Evolutionary conservation across 305 asterid genomes (phyloP).

Genomic region (Ilex paraguariensis): DNA sequence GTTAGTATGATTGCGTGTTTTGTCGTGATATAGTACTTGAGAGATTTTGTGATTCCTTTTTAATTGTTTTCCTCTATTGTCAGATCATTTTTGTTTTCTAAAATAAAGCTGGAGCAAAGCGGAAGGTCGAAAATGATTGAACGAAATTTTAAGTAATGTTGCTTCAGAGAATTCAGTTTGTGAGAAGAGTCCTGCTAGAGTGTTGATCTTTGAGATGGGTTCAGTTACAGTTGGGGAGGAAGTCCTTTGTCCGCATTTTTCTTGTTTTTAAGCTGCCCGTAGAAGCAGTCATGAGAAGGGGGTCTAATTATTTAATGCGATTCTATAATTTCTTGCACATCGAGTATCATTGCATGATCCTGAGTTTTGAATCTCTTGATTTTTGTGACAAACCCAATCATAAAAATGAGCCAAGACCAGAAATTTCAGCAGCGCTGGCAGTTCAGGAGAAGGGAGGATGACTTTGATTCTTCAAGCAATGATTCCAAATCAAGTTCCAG

Average conservation of each 20-base stretch:
- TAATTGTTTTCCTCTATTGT: background rate
- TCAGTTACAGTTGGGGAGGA: background rate
- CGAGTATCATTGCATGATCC: background rate
- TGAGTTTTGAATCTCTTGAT: background rate
- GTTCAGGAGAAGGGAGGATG: conserved; percentile 43
- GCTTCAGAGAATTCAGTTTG: background rate
- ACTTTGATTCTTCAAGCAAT: conserved; percentile 48
- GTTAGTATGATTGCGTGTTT: too few relatives aligned
- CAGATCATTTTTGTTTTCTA: background rate
- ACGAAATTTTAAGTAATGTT: background rate
- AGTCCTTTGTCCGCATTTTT: background rate
- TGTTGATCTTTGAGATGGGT: background rate
- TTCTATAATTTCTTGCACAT: background rate
- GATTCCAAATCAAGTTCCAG: conserved; percentile 40
- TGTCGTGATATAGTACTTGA: background rate
- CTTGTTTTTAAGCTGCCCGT: background rate
- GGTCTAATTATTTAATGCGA: background rate
- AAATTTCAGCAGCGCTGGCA: conserved; percentile 53
- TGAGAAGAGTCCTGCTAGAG: background rate
- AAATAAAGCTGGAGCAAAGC: background rate
- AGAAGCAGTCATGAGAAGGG: background rate
- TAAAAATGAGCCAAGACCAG: conserved; percentile 31
- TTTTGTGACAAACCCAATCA: conserved; percentile 4
- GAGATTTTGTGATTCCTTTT: background rate
- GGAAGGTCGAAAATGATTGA: background rate